Base-by-base conservation (phyloP, 495 filamentous ascomycete genomes). In the Chaetomium tenue region DNA sequence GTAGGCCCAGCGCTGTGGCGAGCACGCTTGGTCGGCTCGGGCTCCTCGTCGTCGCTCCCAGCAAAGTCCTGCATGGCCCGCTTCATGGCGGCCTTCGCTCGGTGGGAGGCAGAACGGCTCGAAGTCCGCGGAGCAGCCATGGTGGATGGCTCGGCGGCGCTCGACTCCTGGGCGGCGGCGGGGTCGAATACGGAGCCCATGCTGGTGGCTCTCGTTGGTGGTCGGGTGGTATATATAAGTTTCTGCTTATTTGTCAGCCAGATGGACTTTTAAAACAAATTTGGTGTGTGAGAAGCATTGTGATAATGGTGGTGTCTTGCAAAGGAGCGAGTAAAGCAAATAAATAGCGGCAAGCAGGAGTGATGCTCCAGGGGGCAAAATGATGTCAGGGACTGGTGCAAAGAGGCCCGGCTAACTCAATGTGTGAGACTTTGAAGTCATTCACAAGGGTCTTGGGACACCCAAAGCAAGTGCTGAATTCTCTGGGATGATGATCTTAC, bases 11-110 rank as follows among this genome's bases (percentile, higher is more conserved):
- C n/a, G 18, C 2, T 23, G 12, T 16, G 26, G 47, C 51, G 58
- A 61, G 25, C 16, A 16, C 59, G 64, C 33, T 62, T 66, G 39
- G 9, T 28, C n/a, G 63, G n/a, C n/a, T 28, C 16, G 25, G 63
- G 12, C n/a, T 40, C 16, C 23, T 60, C 56, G 6, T 5, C 4
- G 37, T 13, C 16, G 28, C 8, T 39, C 4, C 13, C 15, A 6
- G n/a, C 52, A 26, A n/a, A 1, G 13, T 50, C 44, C 15, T 56
- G n/a, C 2, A 26, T 6, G 11, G 12, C 18, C 9, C 61, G 61
- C 53, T 63, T 63, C 15, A 63, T 63, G 1, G 53, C 52, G 0
- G n/a, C 37, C 26, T 57, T 28, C 0, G 61, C 61, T 4, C 28
- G 40, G 23, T 20, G 42, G 13, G 61, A 42, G 37, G 61, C 61